Percentiles rank a stretch among this genome's conserved stretches.
These are phyloP conservation scores for Hericium rajendrae DNA, from an alignment of 768 basidiomycete species.

Conservation along the genomic window DNA sequence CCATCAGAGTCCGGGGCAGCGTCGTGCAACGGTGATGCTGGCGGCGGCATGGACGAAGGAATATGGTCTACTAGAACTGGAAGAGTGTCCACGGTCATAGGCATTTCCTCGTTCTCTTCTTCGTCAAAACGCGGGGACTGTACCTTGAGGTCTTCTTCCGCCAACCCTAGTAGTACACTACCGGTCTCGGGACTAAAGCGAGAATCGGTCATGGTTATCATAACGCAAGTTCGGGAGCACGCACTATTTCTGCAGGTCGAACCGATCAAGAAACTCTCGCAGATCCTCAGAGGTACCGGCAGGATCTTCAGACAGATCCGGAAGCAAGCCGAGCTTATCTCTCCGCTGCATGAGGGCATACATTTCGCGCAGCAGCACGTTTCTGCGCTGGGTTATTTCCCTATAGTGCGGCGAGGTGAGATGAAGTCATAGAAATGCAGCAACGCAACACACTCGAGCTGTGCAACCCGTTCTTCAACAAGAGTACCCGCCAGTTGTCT, in stretches of 20 bases:
- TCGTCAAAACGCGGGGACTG: too few relatives aligned
- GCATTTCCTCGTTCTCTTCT: too few relatives aligned
- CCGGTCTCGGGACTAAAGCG: constrained; percentile 26
- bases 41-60: too few relatives aligned
- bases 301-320: too few relatives aligned
- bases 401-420: constrained; percentile 24
- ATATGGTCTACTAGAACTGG: too few relatives aligned
- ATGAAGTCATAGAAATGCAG: not conserved
- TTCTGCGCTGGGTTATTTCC: constrained; percentile 52
- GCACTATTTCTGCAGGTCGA: constrained; percentile 45
- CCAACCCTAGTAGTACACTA: constrained; percentile 15
- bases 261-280: constrained; percentile 43
- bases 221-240: constrained; percentile 14
- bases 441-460: constrained; percentile 7
- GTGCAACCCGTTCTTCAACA: constrained; percentile 8
- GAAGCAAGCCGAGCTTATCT: constrained; percentile 28
- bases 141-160: constrained; percentile 16
- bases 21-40: too few relatives aligned
- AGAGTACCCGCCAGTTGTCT: not conserved
- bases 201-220: constrained; percentile 1
- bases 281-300: too few relatives aligned
- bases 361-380: constrained; percentile 66
- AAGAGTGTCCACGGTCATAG: too few relatives aligned
- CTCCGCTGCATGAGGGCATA: constrained; percentile 52
- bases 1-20: too few relatives aligned